Base-by-base conservation (phyloP, 1,284 basidiomycete genomes). In the Porphyrellus sp. region DNA sequence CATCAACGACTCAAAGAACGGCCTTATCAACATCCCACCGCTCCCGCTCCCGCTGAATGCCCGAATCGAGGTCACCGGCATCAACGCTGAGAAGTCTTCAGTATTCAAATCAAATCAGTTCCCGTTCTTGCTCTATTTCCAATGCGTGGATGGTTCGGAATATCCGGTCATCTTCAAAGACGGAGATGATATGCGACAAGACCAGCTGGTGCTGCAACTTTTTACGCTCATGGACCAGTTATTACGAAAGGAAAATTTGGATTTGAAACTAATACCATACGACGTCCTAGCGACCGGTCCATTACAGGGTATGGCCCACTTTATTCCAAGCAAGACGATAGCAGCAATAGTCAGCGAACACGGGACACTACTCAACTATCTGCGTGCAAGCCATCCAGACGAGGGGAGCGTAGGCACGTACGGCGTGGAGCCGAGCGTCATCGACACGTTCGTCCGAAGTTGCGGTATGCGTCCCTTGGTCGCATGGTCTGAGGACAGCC, bases 131-230 rank as follows among this genome's bases (percentile, higher is more conserved):
- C 77, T 99, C 12, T 93, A 91, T 72, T 96, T 98, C 68, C 86
- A 92, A 64, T 88, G 88, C 56, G 72, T 83, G 37, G 80, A 87
- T 57, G 81, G 86, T 7, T 77, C 78, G 31, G 88, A 93, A 65
- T 99, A 91, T 69, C 90, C 94, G 0, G 81, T 98, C 45, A 99
- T 99, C 58, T 98, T 98, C 79, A 99, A 99, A 72, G 95, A 98
- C 60, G 97, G 97, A 7, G 97, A 99, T 68, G 97, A 99, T 68
- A 85, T 99, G 77, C 86, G 96, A 20, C 97, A 99, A 70, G 96
- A 98, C 68, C 96, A 98, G 70, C 82, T 98, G 28, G 95, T 98
- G 23, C 91, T 98, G 49, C 96, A 99, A 70, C 79, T 99, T 9
- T 96, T 99, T 71, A 97, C 93, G 5, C 81, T 99, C 24, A 99